Evolutionary conservation across 2,329 filamentous ascomycete species (phyloP).

Genomic region (Penicillium brevicompactum): DNA sequence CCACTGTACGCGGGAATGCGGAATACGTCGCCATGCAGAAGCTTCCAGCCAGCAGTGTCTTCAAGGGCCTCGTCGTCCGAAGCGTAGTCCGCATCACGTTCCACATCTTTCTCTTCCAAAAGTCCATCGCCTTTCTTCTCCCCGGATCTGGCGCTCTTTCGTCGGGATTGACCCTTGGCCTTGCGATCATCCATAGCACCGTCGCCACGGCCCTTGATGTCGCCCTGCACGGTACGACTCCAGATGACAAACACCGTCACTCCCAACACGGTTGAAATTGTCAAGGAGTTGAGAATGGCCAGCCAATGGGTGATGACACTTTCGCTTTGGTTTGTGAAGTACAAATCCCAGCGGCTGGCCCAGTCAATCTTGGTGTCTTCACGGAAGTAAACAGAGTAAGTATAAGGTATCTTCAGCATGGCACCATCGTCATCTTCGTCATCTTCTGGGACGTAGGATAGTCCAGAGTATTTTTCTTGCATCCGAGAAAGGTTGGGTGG

Average conservation of each 20-base stretch:
- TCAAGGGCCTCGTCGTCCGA: conserved; percentile 75
- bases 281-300: conserved; percentile 82
- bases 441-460: conserved; percentile 61
- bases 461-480: conserved; percentile 58
- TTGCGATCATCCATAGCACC: conserved; percentile 68
- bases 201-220: conserved; percentile 75
- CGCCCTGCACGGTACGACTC: conserved; percentile 73
- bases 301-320: conserved; percentile 83
- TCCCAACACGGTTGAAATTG: conserved; percentile 78
- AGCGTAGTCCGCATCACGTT: conserved; percentile 58
- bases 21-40: conserved; percentile 87
- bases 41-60: conserved; percentile 84
- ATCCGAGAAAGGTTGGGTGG: conserved; percentile 62
- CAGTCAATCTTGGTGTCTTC: conserved; percentile 80
- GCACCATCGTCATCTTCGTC: conserved; percentile 64
- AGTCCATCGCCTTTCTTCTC: conserved; percentile 61
- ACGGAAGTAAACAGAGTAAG: conserved; percentile 87
- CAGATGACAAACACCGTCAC: conserved; percentile 80
- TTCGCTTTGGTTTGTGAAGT: conserved; percentile 85
- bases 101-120: conserved; percentile 59
- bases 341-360: conserved; percentile 83
- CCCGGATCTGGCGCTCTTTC: conserved; percentile 37
- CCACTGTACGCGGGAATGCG: conserved; percentile 69
- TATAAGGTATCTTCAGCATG: conserved; percentile 75
- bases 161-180: conserved; percentile 48